A percentile compares a stretch with the other conserved stretches of the same genome.
These are phyloP conservation scores for Entoloma clypeatum DNA, from an alignment of 1,284 basidiomycete genomes.

Conservation along the genomic window DNA sequence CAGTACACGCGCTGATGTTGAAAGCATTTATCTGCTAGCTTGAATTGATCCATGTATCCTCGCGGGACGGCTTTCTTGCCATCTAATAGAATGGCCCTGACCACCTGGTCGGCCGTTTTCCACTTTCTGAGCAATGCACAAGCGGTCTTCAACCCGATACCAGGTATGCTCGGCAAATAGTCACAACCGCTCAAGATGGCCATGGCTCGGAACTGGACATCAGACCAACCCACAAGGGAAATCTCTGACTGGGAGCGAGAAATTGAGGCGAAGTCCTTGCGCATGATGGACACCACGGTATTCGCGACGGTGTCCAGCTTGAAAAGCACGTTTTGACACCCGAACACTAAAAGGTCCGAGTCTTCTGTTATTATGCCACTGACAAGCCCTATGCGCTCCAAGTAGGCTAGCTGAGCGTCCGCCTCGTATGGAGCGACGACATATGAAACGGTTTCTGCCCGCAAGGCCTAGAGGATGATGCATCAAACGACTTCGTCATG, in stretches of 20 bases:
- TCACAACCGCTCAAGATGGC: slow-evolving; percentile 97
- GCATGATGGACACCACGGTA: slow-evolving; percentile 78
- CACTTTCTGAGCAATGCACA: slow-evolving; percentile 78
- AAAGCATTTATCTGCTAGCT: slow-evolving; percentile 88
- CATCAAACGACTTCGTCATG: background rate
- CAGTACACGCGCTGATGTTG: slow-evolving; percentile 93
- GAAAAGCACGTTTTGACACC: slow-evolving; percentile 83
- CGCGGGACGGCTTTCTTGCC: slow-evolving; percentile 82
- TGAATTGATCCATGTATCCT: slow-evolving; percentile 71
- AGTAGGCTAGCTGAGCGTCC: slow-evolving; percentile 93
- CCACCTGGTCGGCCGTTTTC: slow-evolving; percentile 83
- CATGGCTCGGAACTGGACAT: slow-evolving; percentile 90
- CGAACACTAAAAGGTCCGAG: slow-evolving; percentile 97
- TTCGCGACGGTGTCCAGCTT: slow-evolving; percentile 78
- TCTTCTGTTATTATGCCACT: slow-evolving; percentile 97
- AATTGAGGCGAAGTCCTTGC: slow-evolving; percentile 72
- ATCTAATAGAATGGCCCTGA: slow-evolving; percentile 79
- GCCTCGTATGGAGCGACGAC: slow-evolving; percentile 99
- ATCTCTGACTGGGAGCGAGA: slow-evolving; percentile 52
- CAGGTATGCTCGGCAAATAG: slow-evolving; percentile 91
- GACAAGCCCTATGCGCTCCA: slow-evolving; percentile 82
- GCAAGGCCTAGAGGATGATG: slow-evolving; percentile 61
- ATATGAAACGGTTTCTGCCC: slow-evolving; percentile 76
- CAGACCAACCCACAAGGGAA: slow-evolving; percentile 85
- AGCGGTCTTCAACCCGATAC: slow-evolving; percentile 96